Conservation (phyloP, 176 grass and related monocot genomes). For the Ensete ventricosum region DNA sequence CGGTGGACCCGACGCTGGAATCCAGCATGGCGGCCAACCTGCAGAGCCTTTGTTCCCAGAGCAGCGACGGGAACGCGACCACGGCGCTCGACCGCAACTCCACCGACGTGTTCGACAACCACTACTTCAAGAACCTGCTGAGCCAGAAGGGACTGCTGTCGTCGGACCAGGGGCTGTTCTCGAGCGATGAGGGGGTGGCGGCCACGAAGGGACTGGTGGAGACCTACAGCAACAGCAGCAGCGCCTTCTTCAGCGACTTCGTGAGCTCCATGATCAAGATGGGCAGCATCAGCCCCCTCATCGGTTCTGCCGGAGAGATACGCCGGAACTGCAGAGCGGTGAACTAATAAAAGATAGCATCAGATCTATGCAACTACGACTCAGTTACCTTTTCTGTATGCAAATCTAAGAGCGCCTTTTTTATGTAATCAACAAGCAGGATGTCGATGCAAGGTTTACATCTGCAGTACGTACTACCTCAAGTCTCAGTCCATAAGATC, state of each 20-base stretch:
- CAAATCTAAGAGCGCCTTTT: no score
- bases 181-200: slow-evolving; percentile 36
- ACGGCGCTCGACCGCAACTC: slow-evolving; percentile 60
- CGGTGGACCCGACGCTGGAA: slow-evolving; percentile 69
- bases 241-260: slow-evolving; percentile 60
- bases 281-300: slow-evolving; percentile 64
- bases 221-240: slow-evolving; percentile 33
- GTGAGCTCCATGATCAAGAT: slow-evolving; percentile 61
- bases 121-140: slow-evolving; percentile 76
- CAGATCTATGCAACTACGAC: no score
- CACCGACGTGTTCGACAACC: slow-evolving; percentile 68
- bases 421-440: no score
- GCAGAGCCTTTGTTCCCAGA: slow-evolving; percentile 34
- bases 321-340: slow-evolving; percentile 1
- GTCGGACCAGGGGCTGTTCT: slow-evolving; percentile 85
- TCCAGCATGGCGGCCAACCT: slow-evolving; percentile 50
- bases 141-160: slow-evolving; percentile 50
- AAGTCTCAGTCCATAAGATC: no score
- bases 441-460: no score
- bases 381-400: no score
- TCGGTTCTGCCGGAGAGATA: slow-evolving; percentile 25
- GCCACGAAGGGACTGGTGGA: slow-evolving; percentile 54
- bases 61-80: slow-evolving; percentile 68
- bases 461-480: no score
- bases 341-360: background rate